Conservation (phyloP, 768 basidiomycete genomes). For the Tulasnella sp. region DNA sequence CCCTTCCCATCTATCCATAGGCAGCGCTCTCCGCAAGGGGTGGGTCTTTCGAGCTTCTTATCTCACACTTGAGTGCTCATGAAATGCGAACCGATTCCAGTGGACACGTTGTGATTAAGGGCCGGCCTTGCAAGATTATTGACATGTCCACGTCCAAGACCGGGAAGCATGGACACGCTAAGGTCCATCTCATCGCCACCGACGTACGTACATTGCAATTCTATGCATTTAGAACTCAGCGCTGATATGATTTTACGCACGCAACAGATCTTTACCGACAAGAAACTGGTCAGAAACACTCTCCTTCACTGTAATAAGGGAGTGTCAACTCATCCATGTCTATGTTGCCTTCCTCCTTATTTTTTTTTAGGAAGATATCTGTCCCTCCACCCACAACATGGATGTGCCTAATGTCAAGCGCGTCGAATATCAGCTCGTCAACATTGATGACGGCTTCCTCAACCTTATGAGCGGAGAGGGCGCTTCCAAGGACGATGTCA, state of each 20-base stretch:
- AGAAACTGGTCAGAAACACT: slow-evolving; percentile 73
- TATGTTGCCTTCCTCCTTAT: too few relatives aligned
- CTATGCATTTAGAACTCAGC: background rate
- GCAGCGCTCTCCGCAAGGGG: slow-evolving; percentile 15
- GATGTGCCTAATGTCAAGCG: slow-evolving; percentile 92
- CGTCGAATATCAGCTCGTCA: slow-evolving; percentile 84
- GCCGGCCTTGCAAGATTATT: slow-evolving; percentile 96
- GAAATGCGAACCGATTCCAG: too few relatives aligned
- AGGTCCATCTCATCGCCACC: slow-evolving; percentile 93
- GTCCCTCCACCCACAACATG: slow-evolving; percentile 98
- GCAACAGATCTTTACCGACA: slow-evolving; percentile 89
- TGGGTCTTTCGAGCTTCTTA: background rate
- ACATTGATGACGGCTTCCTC: slow-evolving; percentile 90
- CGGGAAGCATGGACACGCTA: slow-evolving; percentile 99
- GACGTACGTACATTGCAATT: slow-evolving; percentile 45
- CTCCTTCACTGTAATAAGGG: too few relatives aligned
- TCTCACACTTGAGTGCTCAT: too few relatives aligned
- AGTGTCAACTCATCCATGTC: too few relatives aligned
- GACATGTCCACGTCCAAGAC: slow-evolving; percentile 99
- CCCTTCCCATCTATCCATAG: background rate
- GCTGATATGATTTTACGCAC: slow-evolving; percentile 1
- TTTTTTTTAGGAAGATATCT: slow-evolving; percentile 71
- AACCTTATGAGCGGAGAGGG: slow-evolving; percentile 86
- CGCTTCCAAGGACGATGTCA: slow-evolving; percentile 82
- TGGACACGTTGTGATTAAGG: slow-evolving; percentile 82